Base-by-base conservation (phyloP, 2,329 filamentous ascomycete genomes). In the Beauveria scarabaeidicola region DNA sequence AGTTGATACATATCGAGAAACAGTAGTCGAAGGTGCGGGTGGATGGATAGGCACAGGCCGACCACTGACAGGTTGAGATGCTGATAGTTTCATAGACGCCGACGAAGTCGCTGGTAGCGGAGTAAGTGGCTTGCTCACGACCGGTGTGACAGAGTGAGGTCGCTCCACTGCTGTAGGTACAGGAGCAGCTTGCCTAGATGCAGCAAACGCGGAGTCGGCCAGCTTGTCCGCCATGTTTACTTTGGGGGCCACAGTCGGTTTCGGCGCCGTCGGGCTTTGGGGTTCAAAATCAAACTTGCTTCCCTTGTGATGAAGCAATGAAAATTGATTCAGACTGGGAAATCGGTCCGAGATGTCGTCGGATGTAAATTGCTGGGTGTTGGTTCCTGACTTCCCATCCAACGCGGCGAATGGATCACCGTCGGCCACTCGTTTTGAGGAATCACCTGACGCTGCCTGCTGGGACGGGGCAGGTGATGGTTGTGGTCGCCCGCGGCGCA, bases 281-380 rank as follows among this genome's bases (percentile, higher is more conserved):
- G 78, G 75, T 61, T 90, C 87, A 70, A 97, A 97, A 58, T 93
- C 87, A 66, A 97, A 97, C 61, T 90, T 92, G 62, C 84, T 76
- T 3, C 89, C 89, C 63, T 89, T 84, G 63, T 97, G 91, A 66
- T 96, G 91, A 48, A 97, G 77, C 19, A 99, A 78, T 3, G 93
- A 87, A 69, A 99, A 99, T 66, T 97, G 90, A 67, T 97, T 92
- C 25, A 99, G 78, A 6, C 90, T 92, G 0, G 94, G 94, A 66
- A 97, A 99, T 56, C 89, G 84, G 29, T 85, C 81, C 0, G 93
- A 91, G 27, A 97, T 77, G 68, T 97, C 93, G 65, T 97, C 94
- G 2, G 79, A 78, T 23, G 82, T 80, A 8, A 76, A 76, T 25
- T 75, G 67, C 64, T 77, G 65, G 63, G 74, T 72, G 38, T 80